phyloP scores from a whole-genome alignment of 306 rosid genomes.

The apple (Malus domestica) region ASM211411v1 NC_041802.1:19184001-19184500 shows the following conservation, averaged over 20 bases:
- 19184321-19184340: slow-evolving; percentile 1
- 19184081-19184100: slow-evolving; percentile 1
- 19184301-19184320: slow-evolving; percentile 28
- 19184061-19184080: too few relatives aligned
- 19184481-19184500: slow-evolving; percentile 7
- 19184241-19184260: slow-evolving; percentile 31
- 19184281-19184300: slow-evolving; percentile 55
- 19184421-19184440: too few relatives aligned
- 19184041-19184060: too few relatives aligned
- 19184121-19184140: slow-evolving; percentile 32
- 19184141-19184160: slow-evolving; percentile 39
- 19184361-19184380: slow-evolving; percentile 18
- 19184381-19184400: slow-evolving; percentile 21
- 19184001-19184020: too few relatives aligned
- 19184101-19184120: slow-evolving; percentile 36
- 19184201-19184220: slow-evolving; percentile 49
- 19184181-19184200: slow-evolving; percentile 34
- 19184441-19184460: not conserved
- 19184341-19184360: slow-evolving; percentile 11
- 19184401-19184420: not conserved
- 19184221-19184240: slow-evolving; percentile 28
- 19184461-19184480: slow-evolving; percentile 31
- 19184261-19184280: slow-evolving; percentile 48
- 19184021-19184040: too few relatives aligned
- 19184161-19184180: slow-evolving; percentile 34